phyloP scores from a whole-genome alignment of 495 filamentous ascomycete genomes.

The Lasiosphaeria hispida region DNA sequence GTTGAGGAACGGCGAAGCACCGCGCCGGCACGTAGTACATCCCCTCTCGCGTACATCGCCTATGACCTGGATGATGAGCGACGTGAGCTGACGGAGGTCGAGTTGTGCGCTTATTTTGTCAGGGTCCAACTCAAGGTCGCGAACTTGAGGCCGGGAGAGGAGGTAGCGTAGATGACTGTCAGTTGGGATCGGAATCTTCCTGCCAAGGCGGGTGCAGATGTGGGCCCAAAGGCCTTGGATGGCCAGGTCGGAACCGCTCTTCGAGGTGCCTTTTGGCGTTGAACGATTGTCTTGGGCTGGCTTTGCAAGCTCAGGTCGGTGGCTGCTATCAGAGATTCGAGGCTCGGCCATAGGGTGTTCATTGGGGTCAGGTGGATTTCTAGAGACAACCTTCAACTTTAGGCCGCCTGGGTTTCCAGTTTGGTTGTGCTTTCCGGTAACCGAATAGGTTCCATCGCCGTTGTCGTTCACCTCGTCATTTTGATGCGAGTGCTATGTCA shows the following conservation, averaged over 20 bases:
- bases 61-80: slow-evolving; percentile 8
- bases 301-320: neutral
- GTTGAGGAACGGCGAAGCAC: neutral
- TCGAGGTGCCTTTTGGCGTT: neutral
- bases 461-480: slow-evolving; percentile 13
- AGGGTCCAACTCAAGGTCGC: neutral
- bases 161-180: neutral
- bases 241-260: no score
- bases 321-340: neutral
- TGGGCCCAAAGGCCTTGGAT: slow-evolving; percentile 3
- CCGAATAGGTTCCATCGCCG: slow-evolving; percentile 16
- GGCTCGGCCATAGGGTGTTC: slow-evolving; percentile 5
- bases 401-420: no score
- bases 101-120: neutral
- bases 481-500: neutral
- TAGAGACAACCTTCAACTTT: slow-evolving; percentile 14
- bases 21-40: slow-evolving; percentile 17
- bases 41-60: slow-evolving; percentile 1
- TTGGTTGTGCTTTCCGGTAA: slow-evolving; percentile 4
- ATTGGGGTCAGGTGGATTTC: slow-evolving; percentile 5
- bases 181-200: neutral
- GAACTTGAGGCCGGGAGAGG: neutral
- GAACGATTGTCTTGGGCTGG: neutral
- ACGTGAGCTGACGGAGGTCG: neutral
- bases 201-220: neutral